A percentile compares a stretch with the other conserved stretches of the same genome.
These are phyloP conservation scores for Polygonum aviculare DNA, from an alignment of 148 eudicot genomes.

Conservation along the genomic window DNA sequence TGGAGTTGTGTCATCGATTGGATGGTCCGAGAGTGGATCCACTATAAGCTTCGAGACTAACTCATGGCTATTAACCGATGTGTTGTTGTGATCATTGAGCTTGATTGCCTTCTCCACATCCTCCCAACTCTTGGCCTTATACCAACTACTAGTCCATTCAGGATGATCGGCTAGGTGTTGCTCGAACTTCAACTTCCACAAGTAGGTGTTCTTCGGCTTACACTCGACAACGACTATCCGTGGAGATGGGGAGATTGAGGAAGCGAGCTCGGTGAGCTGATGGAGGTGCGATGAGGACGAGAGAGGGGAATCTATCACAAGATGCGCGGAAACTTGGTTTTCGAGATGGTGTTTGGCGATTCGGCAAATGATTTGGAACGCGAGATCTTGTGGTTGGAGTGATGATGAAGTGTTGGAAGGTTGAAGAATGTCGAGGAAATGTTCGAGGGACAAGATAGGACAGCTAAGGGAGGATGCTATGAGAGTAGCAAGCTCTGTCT, in stretches of 20 bases:
- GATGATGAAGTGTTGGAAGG: too few species aligned
- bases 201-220: background rate
- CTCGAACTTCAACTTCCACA: background rate
- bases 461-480: background rate
- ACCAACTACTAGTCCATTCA: background rate
- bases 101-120: background rate
- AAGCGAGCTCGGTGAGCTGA: background rate
- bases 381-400: background rate
- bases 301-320: background rate
- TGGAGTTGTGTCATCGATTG: background rate
- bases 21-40: background rate
- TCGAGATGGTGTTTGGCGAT: background rate
- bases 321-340: background rate
- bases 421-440: too few species aligned
- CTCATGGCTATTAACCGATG: background rate
- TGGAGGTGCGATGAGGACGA: background rate
- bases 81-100: background rate
- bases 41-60: background rate
- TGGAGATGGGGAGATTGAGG: background rate
- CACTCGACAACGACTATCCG: background rate
- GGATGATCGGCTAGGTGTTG: background rate
- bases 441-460: background rate
- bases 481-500: background rate
- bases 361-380: background rate
- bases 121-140: background rate